A percentile compares a stretch with the other conserved stretches of the same genome.
Conservation (phyloP, 1,139 yeast genomes). For the Suhomyces terraborum region DNA sequence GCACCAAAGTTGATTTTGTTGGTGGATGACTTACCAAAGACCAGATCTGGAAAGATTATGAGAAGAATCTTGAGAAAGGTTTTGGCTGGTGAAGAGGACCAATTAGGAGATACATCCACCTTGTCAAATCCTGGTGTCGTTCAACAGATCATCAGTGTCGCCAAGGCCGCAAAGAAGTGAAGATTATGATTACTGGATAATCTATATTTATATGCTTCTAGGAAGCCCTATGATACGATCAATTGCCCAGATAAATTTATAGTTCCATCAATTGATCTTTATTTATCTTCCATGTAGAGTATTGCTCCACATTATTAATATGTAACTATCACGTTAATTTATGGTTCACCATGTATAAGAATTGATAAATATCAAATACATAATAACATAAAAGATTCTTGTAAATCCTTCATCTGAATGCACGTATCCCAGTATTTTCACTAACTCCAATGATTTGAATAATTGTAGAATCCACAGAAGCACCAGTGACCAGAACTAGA, state of each 20-base stretch:
- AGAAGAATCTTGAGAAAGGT: slow-evolving; percentile 79
- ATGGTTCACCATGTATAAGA: neutral
- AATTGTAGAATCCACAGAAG: too few relatives aligned
- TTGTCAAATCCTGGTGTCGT: slow-evolving; percentile 74
- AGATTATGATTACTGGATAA: slow-evolving; percentile 8
- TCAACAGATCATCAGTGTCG: slow-evolving; percentile 62
- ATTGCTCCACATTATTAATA: too few relatives aligned
- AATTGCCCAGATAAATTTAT: neutral
- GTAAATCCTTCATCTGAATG: too few relatives aligned
- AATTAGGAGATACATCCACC: slow-evolving; percentile 77
- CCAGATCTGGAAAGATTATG: slow-evolving; percentile 84
- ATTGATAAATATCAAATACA: too few relatives aligned
- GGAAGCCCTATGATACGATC: slow-evolving; percentile 4
- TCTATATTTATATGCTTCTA: slow-evolving; percentile 8
- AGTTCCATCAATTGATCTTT: slow-evolving; percentile 1
- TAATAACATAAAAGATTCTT: too few relatives aligned
- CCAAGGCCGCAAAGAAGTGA: slow-evolving; percentile 31
- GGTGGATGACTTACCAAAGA: slow-evolving; percentile 79
- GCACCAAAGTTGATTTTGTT: slow-evolving; percentile 73
- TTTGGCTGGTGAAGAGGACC: slow-evolving; percentile 77
- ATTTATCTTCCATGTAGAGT: neutral
- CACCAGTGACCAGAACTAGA: too few relatives aligned
- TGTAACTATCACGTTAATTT: too few relatives aligned
- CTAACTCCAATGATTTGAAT: too few relatives aligned
- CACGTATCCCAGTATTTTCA: too few relatives aligned